Evolutionary conservation across 345 rosid species (phyloP), one percentile per base, ranked within the genome.

Genomic region (Gynandropsis gynandra): DNA sequence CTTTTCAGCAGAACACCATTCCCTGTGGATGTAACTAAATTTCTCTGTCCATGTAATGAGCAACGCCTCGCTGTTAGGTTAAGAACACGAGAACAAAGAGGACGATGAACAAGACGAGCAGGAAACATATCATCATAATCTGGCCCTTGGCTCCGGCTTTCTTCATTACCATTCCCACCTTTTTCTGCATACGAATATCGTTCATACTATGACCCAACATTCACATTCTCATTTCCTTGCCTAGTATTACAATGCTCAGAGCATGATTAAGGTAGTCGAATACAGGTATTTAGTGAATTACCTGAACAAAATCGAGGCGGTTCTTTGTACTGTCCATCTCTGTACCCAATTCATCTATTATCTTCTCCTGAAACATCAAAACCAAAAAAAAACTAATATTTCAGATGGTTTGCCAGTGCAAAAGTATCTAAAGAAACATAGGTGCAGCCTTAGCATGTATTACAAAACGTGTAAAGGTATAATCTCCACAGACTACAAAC

Each of bases 291-390:
- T 17, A 10, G 5, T 4, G 10, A 27, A 16, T 61, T 44, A 87
- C 98, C 98, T 87, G 97, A 66, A 92, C 90, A 72, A 92, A 92
- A 66, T 92, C 94, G 7, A 92, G 93, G 21, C 95, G 93, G 68
- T 78, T 88, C 47, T 89, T 72, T 47, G 95, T 92, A 45, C 89
- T 76, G 59, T 92, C 98, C 95, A 92, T 87, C 69, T 92, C 98
- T 0, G 38, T 70, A 27, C 78, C 95, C 62, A 92, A 46, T 52
- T 85, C 95, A 66, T 81, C 90, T 38, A 92, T 68, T 38, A 92
- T 83, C 66, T 67, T 88, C 63, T 85, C 97, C 97, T 92, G 79
- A 46, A 59, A 58, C 62, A 72, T 52, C 56, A 43, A 65, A 49
- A n/a, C 29, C 15, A 5, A 19, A 40, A 17, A 17, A 41, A 38